These are phyloP conservation scores for Argentina anserina DNA, from an alignment of 306 rosid genomes.

Conservation along the genomic window DNA sequence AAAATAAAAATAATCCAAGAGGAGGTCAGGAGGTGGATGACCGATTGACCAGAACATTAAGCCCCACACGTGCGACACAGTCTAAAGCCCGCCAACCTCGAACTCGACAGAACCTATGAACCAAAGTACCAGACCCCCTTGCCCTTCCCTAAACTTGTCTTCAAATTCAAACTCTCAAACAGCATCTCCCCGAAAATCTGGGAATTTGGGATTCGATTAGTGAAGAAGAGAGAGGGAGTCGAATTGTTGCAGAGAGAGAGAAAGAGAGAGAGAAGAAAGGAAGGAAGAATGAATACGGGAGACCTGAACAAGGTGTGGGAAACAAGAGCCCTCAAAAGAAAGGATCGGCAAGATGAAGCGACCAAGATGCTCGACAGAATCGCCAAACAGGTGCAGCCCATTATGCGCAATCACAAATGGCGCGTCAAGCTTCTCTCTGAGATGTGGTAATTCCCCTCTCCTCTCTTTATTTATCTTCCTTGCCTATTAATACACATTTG, in stretches of 20 bases:
- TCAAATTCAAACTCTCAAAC: background rate
- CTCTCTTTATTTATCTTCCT: background rate
- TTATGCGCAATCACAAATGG: conserved; percentile 87
- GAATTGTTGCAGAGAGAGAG: too few species aligned
- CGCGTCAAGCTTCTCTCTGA: conserved; percentile 87
- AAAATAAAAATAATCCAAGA: too few species aligned
- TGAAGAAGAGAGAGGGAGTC: background rate
- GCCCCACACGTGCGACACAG: background rate
- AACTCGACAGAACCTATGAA: background rate
- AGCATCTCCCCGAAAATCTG: background rate
- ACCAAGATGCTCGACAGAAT: conserved; percentile 64
- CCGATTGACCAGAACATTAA: background rate
- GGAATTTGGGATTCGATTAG: background rate
- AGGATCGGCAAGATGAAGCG: conserved; percentile 66
- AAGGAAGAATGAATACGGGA: conserved; percentile 40
- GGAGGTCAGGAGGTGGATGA: too few species aligned
- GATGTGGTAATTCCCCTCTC: conserved; percentile 44
- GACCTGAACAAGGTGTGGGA: conserved; percentile 88
- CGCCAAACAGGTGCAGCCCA: conserved; percentile 93
- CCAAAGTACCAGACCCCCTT: background rate
- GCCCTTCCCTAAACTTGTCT: background rate
- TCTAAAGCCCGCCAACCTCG: background rate
- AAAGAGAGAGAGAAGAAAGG: too few species aligned
- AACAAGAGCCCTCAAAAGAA: conserved; percentile 58
- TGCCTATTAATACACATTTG: background rate